These are phyloP conservation scores for Boletus subparvulus DNA, from an alignment of 768 basidiomycete genomes.

Conservation along the genomic window DNA sequence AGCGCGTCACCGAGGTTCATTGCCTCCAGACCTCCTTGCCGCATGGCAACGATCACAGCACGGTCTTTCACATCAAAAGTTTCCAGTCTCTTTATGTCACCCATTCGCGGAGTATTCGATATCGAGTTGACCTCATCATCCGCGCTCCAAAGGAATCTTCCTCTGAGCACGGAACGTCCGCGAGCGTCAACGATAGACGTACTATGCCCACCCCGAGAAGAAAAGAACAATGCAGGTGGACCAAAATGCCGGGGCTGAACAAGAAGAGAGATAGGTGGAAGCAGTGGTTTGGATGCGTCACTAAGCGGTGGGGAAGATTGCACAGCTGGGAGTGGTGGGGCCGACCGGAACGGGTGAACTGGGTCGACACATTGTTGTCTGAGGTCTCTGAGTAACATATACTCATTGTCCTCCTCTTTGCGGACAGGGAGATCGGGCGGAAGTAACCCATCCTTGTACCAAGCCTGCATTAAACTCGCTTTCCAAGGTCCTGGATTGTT, in stretches of 20 bases:
- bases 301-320: slow-evolving; percentile 21
- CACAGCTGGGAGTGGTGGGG: slow-evolving; percentile 43
- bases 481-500: slow-evolving; percentile 74
- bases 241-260: slow-evolving; percentile 81
- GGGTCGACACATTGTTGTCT: slow-evolving; percentile 79
- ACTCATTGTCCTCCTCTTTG: slow-evolving; percentile 70
- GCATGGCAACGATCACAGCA: slow-evolving; percentile 80
- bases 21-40: slow-evolving; percentile 82
- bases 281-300: slow-evolving; percentile 53
- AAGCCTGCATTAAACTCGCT: slow-evolving; percentile 82
- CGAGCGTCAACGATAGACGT: slow-evolving; percentile 86
- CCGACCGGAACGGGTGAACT: slow-evolving; percentile 66
- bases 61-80: slow-evolving; percentile 76
- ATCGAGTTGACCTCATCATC: slow-evolving; percentile 53
- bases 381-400: slow-evolving; percentile 68
- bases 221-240: slow-evolving; percentile 83
- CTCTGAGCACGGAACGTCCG: slow-evolving; percentile 80
- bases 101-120: slow-evolving; percentile 50
- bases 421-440: slow-evolving; percentile 82
- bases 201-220: slow-evolving; percentile 87
- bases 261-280: slow-evolving; percentile 73
- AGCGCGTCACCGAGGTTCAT: slow-evolving; percentile 80
- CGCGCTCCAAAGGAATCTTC: slow-evolving; percentile 74
- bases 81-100: slow-evolving; percentile 81
- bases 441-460: slow-evolving; percentile 82